Evolutionary conservation across 208 protist genomes (phyloP).

Genomic region (Herpetomonas samuelpessoai): DNA sequence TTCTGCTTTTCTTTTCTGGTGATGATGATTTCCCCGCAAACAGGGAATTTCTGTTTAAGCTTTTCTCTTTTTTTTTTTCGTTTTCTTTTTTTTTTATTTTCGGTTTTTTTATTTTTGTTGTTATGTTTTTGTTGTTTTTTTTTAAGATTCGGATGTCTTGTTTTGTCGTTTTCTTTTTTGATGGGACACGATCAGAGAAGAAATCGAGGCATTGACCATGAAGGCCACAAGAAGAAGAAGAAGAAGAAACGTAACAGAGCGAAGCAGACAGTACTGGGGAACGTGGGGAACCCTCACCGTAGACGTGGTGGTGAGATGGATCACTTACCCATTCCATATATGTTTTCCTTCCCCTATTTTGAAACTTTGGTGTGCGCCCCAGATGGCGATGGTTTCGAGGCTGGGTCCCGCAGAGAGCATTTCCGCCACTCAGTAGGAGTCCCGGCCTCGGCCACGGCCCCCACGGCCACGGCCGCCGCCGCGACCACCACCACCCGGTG

Average conservation of each 20-base stretch:
- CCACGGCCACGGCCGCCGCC: constrained; percentile 32
- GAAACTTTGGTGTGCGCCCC: no score
- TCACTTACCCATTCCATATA: no score
- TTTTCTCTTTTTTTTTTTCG: constrained; percentile 9
- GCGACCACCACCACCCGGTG: constrained; percentile 34
- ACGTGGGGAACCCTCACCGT: neutral
- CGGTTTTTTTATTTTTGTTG: constrained; percentile 7
- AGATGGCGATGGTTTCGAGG: neutral
- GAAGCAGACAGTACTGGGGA: neutral
- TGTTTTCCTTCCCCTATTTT: no score
- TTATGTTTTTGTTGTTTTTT: constrained; percentile 1
- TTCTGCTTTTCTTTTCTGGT: constrained; percentile 17
- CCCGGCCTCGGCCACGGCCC: constrained; percentile 34
- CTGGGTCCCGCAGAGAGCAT: neutral
- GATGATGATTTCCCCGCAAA: neutral
- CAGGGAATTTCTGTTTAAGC: neutral
- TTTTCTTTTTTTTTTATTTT: constrained; percentile 12
- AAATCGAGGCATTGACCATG: no score
- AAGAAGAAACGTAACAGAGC: constrained; percentile 7
- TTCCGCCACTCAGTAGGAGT: constrained; percentile 17
- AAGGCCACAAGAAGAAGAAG: no score
- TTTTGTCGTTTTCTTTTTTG: constrained; percentile 15
- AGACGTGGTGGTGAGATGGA: no score
- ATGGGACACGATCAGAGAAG: neutral
- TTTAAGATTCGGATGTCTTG: constrained; percentile 18